These are phyloP conservation scores for Allium sativum DNA, from an alignment of 106 monocot species.

Conservation along the genomic window DNA sequence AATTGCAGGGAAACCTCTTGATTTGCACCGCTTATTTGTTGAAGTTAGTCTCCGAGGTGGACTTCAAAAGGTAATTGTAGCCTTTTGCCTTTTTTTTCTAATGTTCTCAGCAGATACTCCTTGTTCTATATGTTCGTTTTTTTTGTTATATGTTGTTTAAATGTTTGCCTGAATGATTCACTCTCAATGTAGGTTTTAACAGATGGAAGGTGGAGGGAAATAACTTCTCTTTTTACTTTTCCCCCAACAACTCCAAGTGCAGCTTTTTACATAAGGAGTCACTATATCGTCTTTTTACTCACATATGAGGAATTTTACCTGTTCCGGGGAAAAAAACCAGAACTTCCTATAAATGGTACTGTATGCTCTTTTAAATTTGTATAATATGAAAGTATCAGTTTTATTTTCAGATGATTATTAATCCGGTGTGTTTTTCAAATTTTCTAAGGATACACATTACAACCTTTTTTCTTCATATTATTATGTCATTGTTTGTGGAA, in stretches of 20 bases:
- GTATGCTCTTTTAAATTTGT: no score
- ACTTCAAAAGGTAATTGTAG: constrained; percentile 17
- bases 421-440: no score
- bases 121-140: background rate
- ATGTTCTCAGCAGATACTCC: constrained; percentile 36
- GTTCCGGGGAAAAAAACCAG: background rate
- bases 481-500: no score
- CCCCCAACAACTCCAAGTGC: constrained; percentile 22
- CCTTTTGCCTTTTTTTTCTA: constrained; percentile 4
- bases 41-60: constrained; percentile 21
- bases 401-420: no score
- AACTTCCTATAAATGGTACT: constrained; percentile 6
- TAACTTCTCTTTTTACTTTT: constrained; percentile 16
- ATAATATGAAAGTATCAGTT: no score
- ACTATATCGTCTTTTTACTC: constrained; percentile 20
- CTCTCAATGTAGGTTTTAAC: constrained; percentile 9
- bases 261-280: constrained; percentile 16
- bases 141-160: constrained; percentile 24
- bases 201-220: constrained; percentile 17
- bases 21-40: constrained; percentile 20
- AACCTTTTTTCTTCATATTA: no score
- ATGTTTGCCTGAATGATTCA: constrained; percentile 4
- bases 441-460: no score
- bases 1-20: constrained; percentile 25
- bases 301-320: constrained; percentile 20